These are phyloP conservation scores for Sphenostylis stenocarpa DNA, from an alignment of 306 rosid species.

Conservation along the genomic window DNA sequence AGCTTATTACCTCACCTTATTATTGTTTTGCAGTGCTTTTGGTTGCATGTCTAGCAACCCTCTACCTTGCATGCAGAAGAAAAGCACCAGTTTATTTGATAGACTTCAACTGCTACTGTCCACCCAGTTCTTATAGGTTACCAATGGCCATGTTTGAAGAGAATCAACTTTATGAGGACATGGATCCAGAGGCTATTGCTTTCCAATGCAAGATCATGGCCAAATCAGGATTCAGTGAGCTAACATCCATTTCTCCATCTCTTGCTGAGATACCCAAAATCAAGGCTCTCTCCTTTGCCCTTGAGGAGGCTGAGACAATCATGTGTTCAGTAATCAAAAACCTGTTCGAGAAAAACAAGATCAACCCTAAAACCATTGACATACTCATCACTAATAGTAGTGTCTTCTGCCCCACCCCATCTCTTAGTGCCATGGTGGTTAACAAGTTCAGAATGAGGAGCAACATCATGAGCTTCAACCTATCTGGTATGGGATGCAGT, in stretches of 20 bases:
- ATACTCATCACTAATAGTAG: constrained; percentile 49
- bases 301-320: constrained; percentile 50
- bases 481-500: constrained; percentile 77
- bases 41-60: constrained; percentile 19
- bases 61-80: constrained; percentile 41
- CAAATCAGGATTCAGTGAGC: constrained; percentile 62
- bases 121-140: constrained; percentile 43
- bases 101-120: constrained; percentile 45
- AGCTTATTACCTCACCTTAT: constrained; percentile 17
- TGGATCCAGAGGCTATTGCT: constrained; percentile 45
- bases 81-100: constrained; percentile 43
- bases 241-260: constrained; percentile 47
- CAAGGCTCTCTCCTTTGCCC: constrained; percentile 39
- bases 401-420: constrained; percentile 61
- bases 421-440: constrained; percentile 50
- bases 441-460: constrained; percentile 59
- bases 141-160: constrained; percentile 51
- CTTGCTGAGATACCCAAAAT: constrained; percentile 42
- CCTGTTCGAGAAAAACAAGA: constrained; percentile 40
- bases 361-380: constrained; percentile 54
- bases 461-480: constrained; percentile 52
- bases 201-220: constrained; percentile 57
- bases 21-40: constrained; percentile 19
- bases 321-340: constrained; percentile 41
- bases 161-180: constrained; percentile 21